These are phyloP conservation scores for Clavariopsis aquatica DNA, from an alignment of 495 filamentous ascomycete genomes.

Conservation along the genomic window DNA sequence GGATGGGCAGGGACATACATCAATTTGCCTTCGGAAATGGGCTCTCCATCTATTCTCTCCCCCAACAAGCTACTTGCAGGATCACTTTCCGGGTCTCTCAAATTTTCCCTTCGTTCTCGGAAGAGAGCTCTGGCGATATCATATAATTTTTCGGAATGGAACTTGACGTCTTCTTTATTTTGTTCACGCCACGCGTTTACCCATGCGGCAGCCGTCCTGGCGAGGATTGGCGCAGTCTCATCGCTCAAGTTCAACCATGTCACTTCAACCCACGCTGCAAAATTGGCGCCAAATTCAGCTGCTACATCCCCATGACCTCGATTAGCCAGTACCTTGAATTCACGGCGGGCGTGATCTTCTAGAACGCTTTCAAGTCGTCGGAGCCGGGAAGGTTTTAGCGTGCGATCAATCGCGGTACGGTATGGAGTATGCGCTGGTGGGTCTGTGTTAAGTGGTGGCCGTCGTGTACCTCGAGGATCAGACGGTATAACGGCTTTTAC, in stretches of 20 bases:
- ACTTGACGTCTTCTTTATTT: conserved; percentile 22
- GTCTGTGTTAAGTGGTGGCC: conserved; percentile 27
- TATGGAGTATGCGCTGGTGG: conserved; percentile 24
- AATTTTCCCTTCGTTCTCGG: background rate
- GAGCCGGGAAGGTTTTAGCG: conserved; percentile 18
- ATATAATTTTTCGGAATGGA: conserved; percentile 19
- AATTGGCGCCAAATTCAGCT: conserved; percentile 21
- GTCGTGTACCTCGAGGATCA: conserved; percentile 22
- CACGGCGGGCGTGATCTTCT: conserved; percentile 10
- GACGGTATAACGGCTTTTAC: conserved; percentile 25
- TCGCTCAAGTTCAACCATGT: conserved; percentile 27
- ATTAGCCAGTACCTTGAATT: conserved; percentile 8
- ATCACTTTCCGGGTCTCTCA: conserved; percentile 13
- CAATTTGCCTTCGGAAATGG: conserved; percentile 11
- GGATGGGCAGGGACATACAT: background rate
- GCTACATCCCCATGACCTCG: conserved; percentile 13
- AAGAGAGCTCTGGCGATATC: conserved; percentile 20
- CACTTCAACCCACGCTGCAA: conserved; percentile 27
- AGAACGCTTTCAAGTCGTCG: conserved; percentile 14
- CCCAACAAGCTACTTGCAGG: conserved; percentile 17
- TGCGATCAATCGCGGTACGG: conserved; percentile 24
- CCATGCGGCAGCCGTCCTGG: conserved; percentile 23
- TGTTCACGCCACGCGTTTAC: conserved; percentile 23
- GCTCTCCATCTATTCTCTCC: conserved; percentile 15
- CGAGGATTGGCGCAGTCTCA: conserved; percentile 17